A percentile compares a stretch with the other conserved stretches of the same genome.
Conservation (phyloP, 73 alveolate species). For the Blepharisma stoltei region DNA sequence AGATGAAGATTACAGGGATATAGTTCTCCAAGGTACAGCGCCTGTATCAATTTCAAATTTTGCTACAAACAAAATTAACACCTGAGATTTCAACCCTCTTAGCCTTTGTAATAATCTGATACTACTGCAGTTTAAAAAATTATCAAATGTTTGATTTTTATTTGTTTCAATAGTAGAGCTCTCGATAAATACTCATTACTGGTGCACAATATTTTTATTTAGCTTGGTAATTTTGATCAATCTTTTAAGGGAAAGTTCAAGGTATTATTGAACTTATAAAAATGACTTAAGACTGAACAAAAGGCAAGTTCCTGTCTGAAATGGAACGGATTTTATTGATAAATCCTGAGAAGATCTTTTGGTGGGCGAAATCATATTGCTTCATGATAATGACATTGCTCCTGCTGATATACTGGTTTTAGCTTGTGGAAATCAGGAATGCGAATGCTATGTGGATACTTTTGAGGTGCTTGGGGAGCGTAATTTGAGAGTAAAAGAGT, state of each 20-base stretch:
- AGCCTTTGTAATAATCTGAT: too few species aligned
- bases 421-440: slow-evolving; percentile 7
- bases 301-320: neutral
- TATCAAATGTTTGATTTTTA: slow-evolving; percentile 14
- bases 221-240: too few species aligned
- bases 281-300: neutral
- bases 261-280: too few species aligned
- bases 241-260: too few species aligned
- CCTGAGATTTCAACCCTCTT: too few species aligned
- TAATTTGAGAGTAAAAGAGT: neutral
- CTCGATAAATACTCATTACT: too few species aligned
- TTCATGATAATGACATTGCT: neutral
- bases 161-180: neutral
- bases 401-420: slow-evolving; percentile 15
- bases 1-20: too few species aligned
- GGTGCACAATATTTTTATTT: too few species aligned
- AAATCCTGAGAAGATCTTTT: neutral
- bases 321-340: neutral
- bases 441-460: slow-evolving; percentile 8
- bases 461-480: neutral
- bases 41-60: too few species aligned
- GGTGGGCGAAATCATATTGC: neutral
- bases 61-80: too few species aligned
- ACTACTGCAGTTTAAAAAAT: slow-evolving; percentile 2
- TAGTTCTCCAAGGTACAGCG: too few species aligned